These are phyloP conservation scores for Cladosporium sphaerospermum DNA, from an alignment of 2,329 filamentous ascomycete genomes.

Conservation along the genomic window DNA sequence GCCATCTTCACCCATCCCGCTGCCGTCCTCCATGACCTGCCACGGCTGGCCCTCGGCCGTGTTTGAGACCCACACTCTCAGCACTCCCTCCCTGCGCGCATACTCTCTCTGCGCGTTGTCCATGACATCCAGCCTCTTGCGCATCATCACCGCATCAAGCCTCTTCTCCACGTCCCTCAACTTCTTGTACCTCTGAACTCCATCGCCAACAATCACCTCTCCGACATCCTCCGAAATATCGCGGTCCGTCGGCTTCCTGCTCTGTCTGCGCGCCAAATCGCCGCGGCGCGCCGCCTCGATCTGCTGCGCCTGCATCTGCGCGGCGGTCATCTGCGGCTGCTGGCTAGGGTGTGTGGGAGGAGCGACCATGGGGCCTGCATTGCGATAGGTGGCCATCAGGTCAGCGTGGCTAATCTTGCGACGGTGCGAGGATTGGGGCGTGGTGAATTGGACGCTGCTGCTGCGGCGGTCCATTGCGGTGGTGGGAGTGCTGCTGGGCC, in stretches of 20 bases:
- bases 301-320: conserved; percentile 42
- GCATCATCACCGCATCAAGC: conserved; percentile 86
- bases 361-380: conserved; percentile 39
- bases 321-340: conserved; percentile 39
- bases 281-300: conserved; percentile 37
- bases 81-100: conserved; percentile 56
- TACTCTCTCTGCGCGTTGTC: conserved; percentile 66
- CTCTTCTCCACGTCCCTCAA: conserved; percentile 81
- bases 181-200: conserved; percentile 73
- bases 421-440: conserved; percentile 15
- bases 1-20: conserved; percentile 59
- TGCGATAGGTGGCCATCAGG: conserved; percentile 40
- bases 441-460: conserved; percentile 9
- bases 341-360: conserved; percentile 43
- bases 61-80: conserved; percentile 93
- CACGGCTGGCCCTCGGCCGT: conserved; percentile 90
- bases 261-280: conserved; percentile 65
- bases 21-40: conserved; percentile 56
- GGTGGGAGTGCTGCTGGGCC: not conserved
- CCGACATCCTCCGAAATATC: conserved; percentile 79
- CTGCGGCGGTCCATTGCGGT: conserved; percentile 4
- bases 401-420: conserved; percentile 45
- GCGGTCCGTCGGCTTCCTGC: conserved; percentile 88
- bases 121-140: conserved; percentile 85
- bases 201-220: conserved; percentile 75